Conservation (phyloP, 1,284 basidiomycete species). For the Sanghuangporus sanghuang region DNA sequence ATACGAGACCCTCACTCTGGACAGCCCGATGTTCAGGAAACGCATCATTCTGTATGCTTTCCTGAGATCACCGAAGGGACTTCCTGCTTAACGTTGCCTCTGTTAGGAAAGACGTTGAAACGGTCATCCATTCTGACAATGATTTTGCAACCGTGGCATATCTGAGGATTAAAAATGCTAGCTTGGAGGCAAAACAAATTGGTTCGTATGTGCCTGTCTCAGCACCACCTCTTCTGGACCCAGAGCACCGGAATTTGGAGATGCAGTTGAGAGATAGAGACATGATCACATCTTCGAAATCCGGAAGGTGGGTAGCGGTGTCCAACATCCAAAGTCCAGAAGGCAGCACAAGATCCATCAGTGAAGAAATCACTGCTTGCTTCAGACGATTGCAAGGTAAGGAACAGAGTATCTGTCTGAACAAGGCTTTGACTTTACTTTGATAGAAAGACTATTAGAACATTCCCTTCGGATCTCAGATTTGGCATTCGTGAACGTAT, state of each 20-base stretch:
- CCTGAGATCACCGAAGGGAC: background rate
- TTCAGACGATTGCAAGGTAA: constrained; percentile 56
- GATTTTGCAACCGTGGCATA: constrained; percentile 85
- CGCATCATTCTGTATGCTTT: constrained; percentile 63
- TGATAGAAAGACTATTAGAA: constrained; percentile 2
- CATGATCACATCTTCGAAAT: background rate
- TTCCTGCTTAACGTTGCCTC: constrained; percentile 7
- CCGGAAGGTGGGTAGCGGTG: constrained; percentile 47
- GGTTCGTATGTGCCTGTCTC: constrained; percentile 19
- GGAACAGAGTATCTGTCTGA: constrained; percentile 1
- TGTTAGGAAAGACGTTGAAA: constrained; percentile 58
- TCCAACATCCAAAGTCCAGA: constrained; percentile 43
- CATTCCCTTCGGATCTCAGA: background rate
- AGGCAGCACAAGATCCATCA: constrained; percentile 33
- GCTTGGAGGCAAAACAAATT: constrained; percentile 48
- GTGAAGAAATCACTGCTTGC: constrained; percentile 60
- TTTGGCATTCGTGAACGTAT: constrained; percentile 72
- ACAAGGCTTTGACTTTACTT: constrained; percentile 54
- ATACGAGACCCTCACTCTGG: constrained; percentile 92
- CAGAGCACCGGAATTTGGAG: constrained; percentile 19
- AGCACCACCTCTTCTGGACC: constrained; percentile 52
- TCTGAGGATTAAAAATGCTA: constrained; percentile 69
- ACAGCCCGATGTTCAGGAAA: constrained; percentile 85
- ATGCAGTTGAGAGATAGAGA: background rate
- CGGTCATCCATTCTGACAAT: constrained; percentile 70